These are phyloP conservation scores for Cordyceps tenuipes DNA, from an alignment of 2,329 filamentous ascomycete genomes.

Conservation along the genomic window DNA sequence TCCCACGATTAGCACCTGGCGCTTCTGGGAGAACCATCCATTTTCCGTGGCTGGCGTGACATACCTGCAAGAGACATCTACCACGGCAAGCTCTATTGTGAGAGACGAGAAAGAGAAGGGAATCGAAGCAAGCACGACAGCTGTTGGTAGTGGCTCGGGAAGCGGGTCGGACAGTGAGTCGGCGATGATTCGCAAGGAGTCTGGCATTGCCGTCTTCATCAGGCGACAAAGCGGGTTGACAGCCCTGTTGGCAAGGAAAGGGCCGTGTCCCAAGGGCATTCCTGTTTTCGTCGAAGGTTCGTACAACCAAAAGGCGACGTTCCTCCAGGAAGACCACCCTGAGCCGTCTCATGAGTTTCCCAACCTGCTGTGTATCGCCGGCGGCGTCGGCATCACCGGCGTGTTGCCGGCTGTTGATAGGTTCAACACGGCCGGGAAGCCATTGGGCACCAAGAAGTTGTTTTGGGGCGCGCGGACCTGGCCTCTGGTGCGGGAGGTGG, in stretches of 20 bases:
- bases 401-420: slow-evolving; percentile 20
- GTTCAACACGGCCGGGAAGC: slow-evolving; percentile 16
- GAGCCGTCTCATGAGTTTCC: slow-evolving; percentile 16
- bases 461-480: slow-evolving; percentile 22
- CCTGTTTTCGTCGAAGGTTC: slow-evolving; percentile 22
- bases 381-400: slow-evolving; percentile 25
- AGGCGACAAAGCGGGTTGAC: slow-evolving; percentile 19
- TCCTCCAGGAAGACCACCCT: slow-evolving; percentile 15
- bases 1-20: slow-evolving; percentile 22
- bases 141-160: background rate
- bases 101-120: slow-evolving; percentile 13
- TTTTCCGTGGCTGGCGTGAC: slow-evolving; percentile 22
- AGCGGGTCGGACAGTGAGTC: background rate
- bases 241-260: slow-evolving; percentile 16
- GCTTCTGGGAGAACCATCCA: slow-evolving; percentile 26
- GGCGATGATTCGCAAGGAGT: background rate
- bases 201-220: slow-evolving; percentile 23
- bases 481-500: slow-evolving; percentile 20
- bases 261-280: slow-evolving; percentile 13
- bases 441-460: slow-evolving; percentile 20
- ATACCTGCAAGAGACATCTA: slow-evolving; percentile 11
- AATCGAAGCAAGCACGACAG: background rate
- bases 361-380: slow-evolving; percentile 22
- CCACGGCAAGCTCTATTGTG: background rate
- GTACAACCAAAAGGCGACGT: slow-evolving; percentile 20